Evolutionary conservation across 2,329 filamentous ascomycete species (phyloP).

Genomic region (Talaromyces amestolkiae): DNA sequence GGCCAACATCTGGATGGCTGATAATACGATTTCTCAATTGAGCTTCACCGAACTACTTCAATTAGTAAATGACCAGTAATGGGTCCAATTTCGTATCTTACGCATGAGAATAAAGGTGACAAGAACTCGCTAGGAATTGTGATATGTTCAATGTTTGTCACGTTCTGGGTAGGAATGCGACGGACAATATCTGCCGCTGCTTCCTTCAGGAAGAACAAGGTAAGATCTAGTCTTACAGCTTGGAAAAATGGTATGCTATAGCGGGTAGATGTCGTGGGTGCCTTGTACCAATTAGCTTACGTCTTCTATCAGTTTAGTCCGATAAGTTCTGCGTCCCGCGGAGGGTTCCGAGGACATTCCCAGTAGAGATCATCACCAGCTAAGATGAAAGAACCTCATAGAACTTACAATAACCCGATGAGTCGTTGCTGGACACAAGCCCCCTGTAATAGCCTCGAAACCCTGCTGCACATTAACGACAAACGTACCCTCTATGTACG

Average conservation of each 20-base stretch:
- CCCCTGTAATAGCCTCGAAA: constrained; percentile 47
- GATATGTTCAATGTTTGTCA: constrained; percentile 32
- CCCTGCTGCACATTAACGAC: constrained; percentile 52
- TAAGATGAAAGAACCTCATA: not conserved
- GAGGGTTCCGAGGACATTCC: not conserved
- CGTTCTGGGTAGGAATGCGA: constrained; percentile 31
- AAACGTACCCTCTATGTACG: constrained; percentile 38
- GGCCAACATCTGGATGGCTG: constrained; percentile 38
- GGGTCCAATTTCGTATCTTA: constrained; percentile 22
- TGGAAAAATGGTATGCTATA: constrained; percentile 58
- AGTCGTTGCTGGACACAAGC: constrained; percentile 48
- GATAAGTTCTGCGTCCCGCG: not conserved
- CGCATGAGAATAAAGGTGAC: constrained; percentile 36
- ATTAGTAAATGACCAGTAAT: not conserved
- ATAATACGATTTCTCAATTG: constrained; percentile 37
- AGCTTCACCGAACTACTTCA: constrained; percentile 35
- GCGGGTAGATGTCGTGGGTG: constrained; percentile 33
- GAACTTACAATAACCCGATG: constrained; percentile 46
- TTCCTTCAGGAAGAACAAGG: constrained; percentile 42
- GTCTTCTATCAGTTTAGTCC: not conserved
- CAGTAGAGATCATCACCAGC: not conserved
- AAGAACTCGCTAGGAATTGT: constrained; percentile 40
- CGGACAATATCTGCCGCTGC: constrained; percentile 34
- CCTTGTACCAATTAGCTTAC: constrained; percentile 31
- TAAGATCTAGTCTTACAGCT: constrained; percentile 51